phyloP scores from a whole-genome alignment of 345 rosid species.

The rapeseed (Brassica napus) region DNA sequence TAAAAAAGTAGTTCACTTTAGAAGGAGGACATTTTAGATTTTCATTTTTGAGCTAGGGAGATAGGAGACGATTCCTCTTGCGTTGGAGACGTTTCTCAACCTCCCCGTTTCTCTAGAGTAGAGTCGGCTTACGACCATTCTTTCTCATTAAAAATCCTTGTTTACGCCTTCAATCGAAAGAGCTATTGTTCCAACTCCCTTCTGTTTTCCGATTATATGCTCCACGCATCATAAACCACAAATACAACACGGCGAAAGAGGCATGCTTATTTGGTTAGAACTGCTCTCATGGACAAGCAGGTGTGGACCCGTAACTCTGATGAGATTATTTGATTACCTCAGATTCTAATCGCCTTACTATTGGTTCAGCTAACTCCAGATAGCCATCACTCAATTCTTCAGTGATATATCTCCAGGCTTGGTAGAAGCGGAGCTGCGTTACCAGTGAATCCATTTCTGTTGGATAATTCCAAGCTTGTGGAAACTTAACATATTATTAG shows the following conservation, averaged over 20 bases:
- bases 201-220: not conserved
- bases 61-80: too few relatives aligned
- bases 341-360: not conserved
- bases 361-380: not conserved
- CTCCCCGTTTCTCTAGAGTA: too few relatives aligned
- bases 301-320: not conserved
- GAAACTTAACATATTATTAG: too few relatives aligned
- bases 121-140: too few relatives aligned
- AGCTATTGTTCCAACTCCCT: not conserved
- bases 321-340: not conserved
- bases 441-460: not conserved
- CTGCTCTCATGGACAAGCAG: not conserved
- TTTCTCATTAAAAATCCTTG: not conserved
- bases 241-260: not conserved
- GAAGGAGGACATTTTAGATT: too few relatives aligned
- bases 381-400: not conserved
- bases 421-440: not conserved
- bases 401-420: not conserved
- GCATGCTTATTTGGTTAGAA: not conserved
- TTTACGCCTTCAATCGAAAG: not conserved
- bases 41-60: too few relatives aligned
- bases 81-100: too few relatives aligned
- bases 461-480: too few relatives aligned
- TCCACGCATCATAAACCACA: not conserved
- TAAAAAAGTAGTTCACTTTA: too few relatives aligned